Evolutionary conservation across 768 basidiomycete species (phyloP).

Genomic region (Leucocoprinus leucothites): DNA sequence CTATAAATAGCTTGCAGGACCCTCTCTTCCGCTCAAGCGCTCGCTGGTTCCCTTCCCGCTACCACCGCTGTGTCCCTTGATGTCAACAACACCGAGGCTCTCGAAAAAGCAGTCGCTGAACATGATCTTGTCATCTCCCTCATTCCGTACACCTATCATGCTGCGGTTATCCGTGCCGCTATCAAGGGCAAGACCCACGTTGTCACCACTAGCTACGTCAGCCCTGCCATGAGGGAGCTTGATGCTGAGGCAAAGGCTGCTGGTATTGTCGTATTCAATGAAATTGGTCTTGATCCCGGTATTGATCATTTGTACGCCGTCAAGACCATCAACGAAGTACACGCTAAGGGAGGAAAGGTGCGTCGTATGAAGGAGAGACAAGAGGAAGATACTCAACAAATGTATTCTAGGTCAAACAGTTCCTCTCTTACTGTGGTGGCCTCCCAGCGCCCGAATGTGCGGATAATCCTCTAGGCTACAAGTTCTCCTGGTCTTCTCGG

Average conservation of each 20-base stretch:
- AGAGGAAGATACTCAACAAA: slow-evolving; percentile 1
- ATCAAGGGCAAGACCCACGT: slow-evolving; percentile 89
- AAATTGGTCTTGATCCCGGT: slow-evolving; percentile 96
- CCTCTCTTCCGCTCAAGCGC: slow-evolving; percentile 66
- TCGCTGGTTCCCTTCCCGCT: slow-evolving; percentile 65
- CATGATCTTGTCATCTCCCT: slow-evolving; percentile 95
- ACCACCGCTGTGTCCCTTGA: slow-evolving; percentile 80
- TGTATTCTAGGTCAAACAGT: slow-evolving; percentile 65
- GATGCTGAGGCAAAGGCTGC: slow-evolving; percentile 80
- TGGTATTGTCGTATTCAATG: slow-evolving; percentile 94
- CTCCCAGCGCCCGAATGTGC: slow-evolving; percentile 90
- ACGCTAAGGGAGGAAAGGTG: slow-evolving; percentile 92
- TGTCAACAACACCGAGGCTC: slow-evolving; percentile 62
- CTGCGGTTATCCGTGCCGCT: slow-evolving; percentile 85
- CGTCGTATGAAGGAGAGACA: slow-evolving; percentile 8
- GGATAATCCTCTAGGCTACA: slow-evolving; percentile 96
- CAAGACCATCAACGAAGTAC: slow-evolving; percentile 92
- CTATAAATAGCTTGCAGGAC: slow-evolving; percentile 76
- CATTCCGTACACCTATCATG: slow-evolving; percentile 93
- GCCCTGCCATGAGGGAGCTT: slow-evolving; percentile 84
- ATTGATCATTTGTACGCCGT: slow-evolving; percentile 93
- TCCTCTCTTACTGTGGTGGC: slow-evolving; percentile 94
- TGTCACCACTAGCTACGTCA: slow-evolving; percentile 95
- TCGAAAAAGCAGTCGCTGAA: slow-evolving; percentile 78
- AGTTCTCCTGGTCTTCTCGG: slow-evolving; percentile 98